phyloP scores from a whole-genome alignment of 495 filamentous ascomycete species.

The Saxispiralis lemnorum region DNA sequence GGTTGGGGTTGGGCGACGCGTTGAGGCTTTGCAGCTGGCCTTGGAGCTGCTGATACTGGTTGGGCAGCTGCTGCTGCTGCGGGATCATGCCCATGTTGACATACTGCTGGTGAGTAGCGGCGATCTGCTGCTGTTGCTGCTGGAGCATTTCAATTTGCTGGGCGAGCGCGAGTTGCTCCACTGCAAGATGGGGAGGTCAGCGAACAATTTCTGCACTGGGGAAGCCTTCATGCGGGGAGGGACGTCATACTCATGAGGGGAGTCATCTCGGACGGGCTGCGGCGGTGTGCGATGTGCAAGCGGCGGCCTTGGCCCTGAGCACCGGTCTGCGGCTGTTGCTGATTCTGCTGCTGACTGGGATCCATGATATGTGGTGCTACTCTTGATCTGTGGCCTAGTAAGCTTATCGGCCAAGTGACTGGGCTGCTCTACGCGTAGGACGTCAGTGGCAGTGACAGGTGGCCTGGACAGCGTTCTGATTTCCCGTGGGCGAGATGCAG shows the following conservation, averaged over 20 bases:
- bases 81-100: slow-evolving; percentile 89
- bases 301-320: slow-evolving; percentile 56
- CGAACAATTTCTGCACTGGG: neutral
- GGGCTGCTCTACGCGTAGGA: no score
- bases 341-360: neutral
- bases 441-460: no score
- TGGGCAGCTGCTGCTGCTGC: slow-evolving; percentile 57
- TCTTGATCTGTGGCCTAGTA: neutral
- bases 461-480: no score
- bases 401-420: no score
- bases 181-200: slow-evolving; percentile 14
- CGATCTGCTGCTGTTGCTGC: slow-evolving; percentile 95
- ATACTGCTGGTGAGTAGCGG: slow-evolving; percentile 89
- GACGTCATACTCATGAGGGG: slow-evolving; percentile 89
- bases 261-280: slow-evolving; percentile 93
- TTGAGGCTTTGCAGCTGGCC: slow-evolving; percentile 56
- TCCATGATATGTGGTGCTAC: slow-evolving; percentile 1
- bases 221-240: neutral
- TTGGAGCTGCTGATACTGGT: slow-evolving; percentile 52
- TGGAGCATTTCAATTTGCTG: slow-evolving; percentile 97
- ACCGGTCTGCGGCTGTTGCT: neutral
- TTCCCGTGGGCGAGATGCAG: no score
- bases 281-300: slow-evolving; percentile 90
- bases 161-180: slow-evolving; percentile 97
- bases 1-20: slow-evolving; percentile 60